These are phyloP conservation scores for Gynostemma pentaphyllum DNA, from an alignment of 306 rosid genomes.

Conservation along the genomic window DNA sequence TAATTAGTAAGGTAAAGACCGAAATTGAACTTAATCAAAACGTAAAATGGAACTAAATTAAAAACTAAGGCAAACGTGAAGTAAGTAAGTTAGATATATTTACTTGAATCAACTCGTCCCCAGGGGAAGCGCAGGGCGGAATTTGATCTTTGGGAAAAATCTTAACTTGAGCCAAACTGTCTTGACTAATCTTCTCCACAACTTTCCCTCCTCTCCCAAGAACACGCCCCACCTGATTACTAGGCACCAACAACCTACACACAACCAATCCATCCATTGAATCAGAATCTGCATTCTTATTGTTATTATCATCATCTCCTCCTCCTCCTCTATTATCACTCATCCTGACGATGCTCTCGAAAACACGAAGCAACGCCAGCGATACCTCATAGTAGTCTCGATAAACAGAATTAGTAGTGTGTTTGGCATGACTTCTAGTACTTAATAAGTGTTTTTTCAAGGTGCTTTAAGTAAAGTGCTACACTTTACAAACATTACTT, in stretches of 20 bases:
- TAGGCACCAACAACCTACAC: constrained; percentile 52
- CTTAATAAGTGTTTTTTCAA: too few relatives aligned
- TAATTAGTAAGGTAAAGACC: too few relatives aligned
- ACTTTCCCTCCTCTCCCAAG: constrained; percentile 60
- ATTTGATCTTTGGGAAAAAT: constrained; percentile 50
- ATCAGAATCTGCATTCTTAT: constrained; percentile 1
- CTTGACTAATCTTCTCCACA: constrained; percentile 59
- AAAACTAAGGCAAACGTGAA: too few relatives aligned
- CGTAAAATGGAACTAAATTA: too few relatives aligned
- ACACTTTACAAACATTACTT: too few relatives aligned
- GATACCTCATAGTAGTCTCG: too few relatives aligned
- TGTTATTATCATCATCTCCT: neutral
- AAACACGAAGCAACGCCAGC: constrained; percentile 52
- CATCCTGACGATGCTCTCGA: constrained; percentile 29
- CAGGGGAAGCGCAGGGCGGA: constrained; percentile 36
- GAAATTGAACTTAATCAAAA: too few relatives aligned
- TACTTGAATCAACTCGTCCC: constrained; percentile 70
- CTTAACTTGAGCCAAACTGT: constrained; percentile 63
- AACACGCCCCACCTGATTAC: constrained; percentile 52
- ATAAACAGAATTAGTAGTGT: too few relatives aligned
- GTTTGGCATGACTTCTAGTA: too few relatives aligned
- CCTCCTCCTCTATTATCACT: too few relatives aligned
- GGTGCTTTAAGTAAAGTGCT: too few relatives aligned
- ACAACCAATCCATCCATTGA: constrained; percentile 13
- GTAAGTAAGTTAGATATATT: too few relatives aligned